Percentiles rank a stretch among this genome's conserved stretches.
Evolutionary conservation across 1,284 basidiomycete species (phyloP).

Genomic region (Abortiporus biennis): DNA sequence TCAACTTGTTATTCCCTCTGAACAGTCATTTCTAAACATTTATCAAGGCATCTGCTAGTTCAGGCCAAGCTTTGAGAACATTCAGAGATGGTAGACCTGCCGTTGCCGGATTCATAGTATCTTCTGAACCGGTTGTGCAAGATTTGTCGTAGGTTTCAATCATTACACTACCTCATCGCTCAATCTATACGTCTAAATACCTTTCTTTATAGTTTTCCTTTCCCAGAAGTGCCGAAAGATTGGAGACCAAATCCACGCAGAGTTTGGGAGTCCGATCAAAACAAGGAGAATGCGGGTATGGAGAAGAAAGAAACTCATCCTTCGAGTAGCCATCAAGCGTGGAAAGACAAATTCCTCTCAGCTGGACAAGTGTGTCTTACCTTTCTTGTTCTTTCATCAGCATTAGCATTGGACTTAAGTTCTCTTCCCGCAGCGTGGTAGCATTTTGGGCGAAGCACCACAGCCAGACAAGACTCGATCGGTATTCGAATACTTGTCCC

Average conservation of each 20-base stretch:
- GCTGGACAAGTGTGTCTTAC: slow-evolving; percentile 54
- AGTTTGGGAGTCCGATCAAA: slow-evolving; percentile 62
- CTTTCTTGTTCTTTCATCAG: background rate
- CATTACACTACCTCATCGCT: slow-evolving; percentile 11
- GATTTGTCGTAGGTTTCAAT: slow-evolving; percentile 36
- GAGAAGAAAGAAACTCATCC: slow-evolving; percentile 9
- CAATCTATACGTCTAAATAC: no score
- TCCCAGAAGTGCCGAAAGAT: slow-evolving; percentile 73
- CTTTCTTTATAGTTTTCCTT: slow-evolving; percentile 67
- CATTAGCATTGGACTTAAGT: slow-evolving; percentile 9
- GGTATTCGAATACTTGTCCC: slow-evolving; percentile 90
- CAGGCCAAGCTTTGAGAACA: slow-evolving; percentile 18
- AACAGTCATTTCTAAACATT: no score
- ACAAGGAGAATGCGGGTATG: slow-evolving; percentile 40
- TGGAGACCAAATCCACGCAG: slow-evolving; percentile 83
- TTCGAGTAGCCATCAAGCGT: slow-evolving; percentile 33
- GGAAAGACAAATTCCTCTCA: slow-evolving; percentile 48
- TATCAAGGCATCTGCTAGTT: no score
- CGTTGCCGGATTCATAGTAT: slow-evolving; percentile 70
- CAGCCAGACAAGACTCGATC: slow-evolving; percentile 68
- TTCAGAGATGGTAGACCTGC: slow-evolving; percentile 68
- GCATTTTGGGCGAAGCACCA: slow-evolving; percentile 76
- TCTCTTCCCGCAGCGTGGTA: slow-evolving; percentile 56
- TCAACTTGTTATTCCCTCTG: no score
- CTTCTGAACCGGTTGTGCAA: slow-evolving; percentile 61